Base-by-base conservation (phyloP, 2,329 filamentous ascomycete species). In the Allantophomopsis lycopodina region DNA sequence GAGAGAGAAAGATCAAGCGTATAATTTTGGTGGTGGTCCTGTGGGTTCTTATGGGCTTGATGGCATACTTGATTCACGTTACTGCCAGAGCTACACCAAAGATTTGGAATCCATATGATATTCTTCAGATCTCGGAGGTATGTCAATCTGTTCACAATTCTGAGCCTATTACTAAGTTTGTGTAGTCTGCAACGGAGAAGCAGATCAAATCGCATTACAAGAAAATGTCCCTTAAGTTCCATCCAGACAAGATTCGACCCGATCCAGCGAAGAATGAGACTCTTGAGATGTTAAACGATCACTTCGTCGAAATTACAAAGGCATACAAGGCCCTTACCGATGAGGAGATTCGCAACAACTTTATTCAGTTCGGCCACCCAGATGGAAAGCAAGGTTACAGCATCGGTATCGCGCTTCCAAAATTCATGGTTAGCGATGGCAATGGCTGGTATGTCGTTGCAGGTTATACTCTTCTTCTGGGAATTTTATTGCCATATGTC, bases 341-440 rank as follows among this genome's bases (percentile, higher is more conserved):
- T 56, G 93, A 98, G 63, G 91, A 96, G 33, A 74, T 96, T 44
- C 83, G 91, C 55, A 94, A 94, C 64, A 98, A 98, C 66, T 98
- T 84, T 61, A 79, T 94, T 39, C 83, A 94, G 60, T 98, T 83
- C 54, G 91, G 91, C 41, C 87, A 98, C 60, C 91, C 91, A 6
- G 91, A 98, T 58, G 91, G 91, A 56, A 96, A 95, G 71, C 91
- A 98, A 64, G 89, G 87, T 59, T 91, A 88, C 62, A 95, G 87
- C 63, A 96, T 98, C 55, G 89, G 91, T 47, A 98, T 98, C 49
- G 91, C 89, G 35, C 72, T 98, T 35, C 91, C 91, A 35, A 82
- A 91, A 58, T 85, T 91, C 61, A 87, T 98, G 52, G 73, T 98
- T 40, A 83, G 84, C 12, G 86, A 95, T 49, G 89, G 88, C 40